A percentile compares a stretch with the other conserved stretches of the same genome.
phyloP scores from a whole-genome alignment of 2,329 filamentous ascomycete genomes.

The Erysiphe pulchra region DNA sequence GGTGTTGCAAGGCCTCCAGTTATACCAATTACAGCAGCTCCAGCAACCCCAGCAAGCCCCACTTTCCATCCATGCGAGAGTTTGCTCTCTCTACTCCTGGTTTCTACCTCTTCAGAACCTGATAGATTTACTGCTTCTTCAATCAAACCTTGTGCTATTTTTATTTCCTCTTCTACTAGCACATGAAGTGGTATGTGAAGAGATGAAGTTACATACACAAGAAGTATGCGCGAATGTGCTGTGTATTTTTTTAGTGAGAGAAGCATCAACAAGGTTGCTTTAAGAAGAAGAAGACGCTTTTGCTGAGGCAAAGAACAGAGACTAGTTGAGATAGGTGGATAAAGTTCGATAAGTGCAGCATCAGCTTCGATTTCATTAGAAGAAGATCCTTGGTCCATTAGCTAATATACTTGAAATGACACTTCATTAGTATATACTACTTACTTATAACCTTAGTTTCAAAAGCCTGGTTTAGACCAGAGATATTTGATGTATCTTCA shows the following conservation, averaged over 20 bases:
- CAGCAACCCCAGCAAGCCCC: constrained; percentile 64
- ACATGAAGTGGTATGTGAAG: constrained; percentile 38
- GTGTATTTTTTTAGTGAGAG: constrained; percentile 57
- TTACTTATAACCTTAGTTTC: constrained; percentile 11
- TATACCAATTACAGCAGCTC: constrained; percentile 50
- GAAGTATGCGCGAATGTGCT: constrained; percentile 43
- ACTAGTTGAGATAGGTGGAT: constrained; percentile 31
- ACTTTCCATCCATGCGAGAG: constrained; percentile 65
- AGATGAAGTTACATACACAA: constrained; percentile 44
- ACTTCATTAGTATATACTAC: constrained; percentile 1
- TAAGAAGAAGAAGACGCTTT: constrained; percentile 41
- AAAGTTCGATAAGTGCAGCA: constrained; percentile 22
- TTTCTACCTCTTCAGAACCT: constrained; percentile 44
- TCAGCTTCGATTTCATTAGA: constrained; percentile 22
- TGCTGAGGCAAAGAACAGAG: constrained; percentile 32
- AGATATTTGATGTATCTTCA: constrained; percentile 6
- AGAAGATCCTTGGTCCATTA: constrained; percentile 9
- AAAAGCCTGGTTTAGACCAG: constrained; percentile 2
- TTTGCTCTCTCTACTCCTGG: constrained; percentile 45
- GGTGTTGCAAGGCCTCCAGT: constrained; percentile 55
- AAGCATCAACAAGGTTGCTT: constrained; percentile 44
- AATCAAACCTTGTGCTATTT: constrained; percentile 49
- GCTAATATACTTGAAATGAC: not conserved
- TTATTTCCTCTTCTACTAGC: constrained; percentile 45
- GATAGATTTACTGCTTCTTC: constrained; percentile 48